Conservation (phyloP, 78 protist species). For the slime mould (Dictyostelium discoideum) region DNA sequence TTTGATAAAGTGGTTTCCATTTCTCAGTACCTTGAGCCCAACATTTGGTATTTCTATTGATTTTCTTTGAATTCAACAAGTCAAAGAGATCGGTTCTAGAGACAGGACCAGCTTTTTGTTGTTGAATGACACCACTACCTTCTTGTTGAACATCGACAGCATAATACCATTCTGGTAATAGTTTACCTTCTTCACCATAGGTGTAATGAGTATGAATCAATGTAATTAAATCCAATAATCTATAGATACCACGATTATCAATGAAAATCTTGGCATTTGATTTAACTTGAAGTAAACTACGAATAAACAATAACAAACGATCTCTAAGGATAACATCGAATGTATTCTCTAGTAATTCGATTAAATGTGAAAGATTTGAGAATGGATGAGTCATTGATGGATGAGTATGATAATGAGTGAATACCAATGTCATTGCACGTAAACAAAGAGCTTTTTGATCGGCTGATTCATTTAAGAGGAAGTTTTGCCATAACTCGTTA, state of each 20-base stretch:
- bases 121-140: background rate
- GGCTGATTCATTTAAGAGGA: slow-evolving; percentile 68
- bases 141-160: slow-evolving; percentile 47
- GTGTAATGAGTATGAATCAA: slow-evolving; percentile 79
- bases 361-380: slow-evolving; percentile 61
- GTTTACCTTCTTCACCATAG: slow-evolving; percentile 70
- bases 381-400: slow-evolving; percentile 62
- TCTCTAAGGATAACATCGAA: slow-evolving; percentile 80
- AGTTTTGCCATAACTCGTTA: slow-evolving; percentile 91
- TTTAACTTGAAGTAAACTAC: slow-evolving; percentile 44
- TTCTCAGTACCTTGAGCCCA: slow-evolving; percentile 94
- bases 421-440: slow-evolving; percentile 90
- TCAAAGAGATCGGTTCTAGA: slow-evolving; percentile 42
- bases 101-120: slow-evolving; percentile 74
- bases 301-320: slow-evolving; percentile 84
- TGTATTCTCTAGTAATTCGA: slow-evolving; percentile 62
- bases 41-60: slow-evolving; percentile 25
- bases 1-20: slow-evolving; percentile 76
- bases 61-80: slow-evolving; percentile 22
- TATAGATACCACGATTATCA: slow-evolving; percentile 80
- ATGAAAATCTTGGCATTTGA: slow-evolving; percentile 87
- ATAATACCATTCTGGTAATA: slow-evolving; percentile 85
- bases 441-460: slow-evolving; percentile 74
- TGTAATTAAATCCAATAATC: slow-evolving; percentile 80
- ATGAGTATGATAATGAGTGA: slow-evolving; percentile 65